phyloP scores from a whole-genome alignment of 306 rosid genomes.

The Fragaria iinumae region DNA sequence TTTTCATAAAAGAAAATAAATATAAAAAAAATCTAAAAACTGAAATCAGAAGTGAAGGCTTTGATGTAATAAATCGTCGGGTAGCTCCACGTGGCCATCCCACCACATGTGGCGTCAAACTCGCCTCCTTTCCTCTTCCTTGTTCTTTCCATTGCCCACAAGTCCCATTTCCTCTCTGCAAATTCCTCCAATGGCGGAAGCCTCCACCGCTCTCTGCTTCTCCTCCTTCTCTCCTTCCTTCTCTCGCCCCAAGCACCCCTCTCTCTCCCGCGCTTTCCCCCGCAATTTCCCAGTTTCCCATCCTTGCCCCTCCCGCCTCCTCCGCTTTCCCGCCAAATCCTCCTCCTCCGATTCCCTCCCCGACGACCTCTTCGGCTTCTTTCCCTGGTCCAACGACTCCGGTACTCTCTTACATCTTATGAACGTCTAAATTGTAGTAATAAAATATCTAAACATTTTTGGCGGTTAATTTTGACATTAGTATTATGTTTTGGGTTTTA shows the following conservation, averaged over 20 bases:
- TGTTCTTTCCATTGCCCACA: background rate
- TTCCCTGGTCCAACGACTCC: slow-evolving; percentile 66
- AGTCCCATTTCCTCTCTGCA: background rate
- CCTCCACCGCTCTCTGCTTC: slow-evolving; percentile 46
- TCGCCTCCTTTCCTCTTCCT: slow-evolving; percentile 7
- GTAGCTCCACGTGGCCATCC: slow-evolving; percentile 9
- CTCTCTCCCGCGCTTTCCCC: slow-evolving; percentile 23
- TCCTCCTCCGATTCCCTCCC: slow-evolving; percentile 30
- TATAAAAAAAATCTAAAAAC: background rate
- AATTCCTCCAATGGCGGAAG: slow-evolving; percentile 53
- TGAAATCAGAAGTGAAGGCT: background rate
- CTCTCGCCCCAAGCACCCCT: slow-evolving; percentile 29
- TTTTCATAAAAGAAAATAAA: too few species aligned
- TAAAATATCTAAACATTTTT: background rate
- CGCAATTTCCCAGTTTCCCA: slow-evolving; percentile 30
- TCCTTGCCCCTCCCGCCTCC: slow-evolving; percentile 39
- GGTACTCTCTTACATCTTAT: slow-evolving; percentile 35
- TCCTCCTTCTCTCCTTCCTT: slow-evolving; percentile 42
- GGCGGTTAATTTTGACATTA: background rate
- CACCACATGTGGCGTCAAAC: slow-evolving; percentile 28
- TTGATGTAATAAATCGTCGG: background rate
- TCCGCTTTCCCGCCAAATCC: slow-evolving; percentile 47
- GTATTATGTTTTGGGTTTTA: background rate
- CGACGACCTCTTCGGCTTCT: slow-evolving; percentile 54
- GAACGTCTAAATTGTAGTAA: background rate